Conservation (phyloP, 441 rosid species). For the Populus hybrid region DNA sequence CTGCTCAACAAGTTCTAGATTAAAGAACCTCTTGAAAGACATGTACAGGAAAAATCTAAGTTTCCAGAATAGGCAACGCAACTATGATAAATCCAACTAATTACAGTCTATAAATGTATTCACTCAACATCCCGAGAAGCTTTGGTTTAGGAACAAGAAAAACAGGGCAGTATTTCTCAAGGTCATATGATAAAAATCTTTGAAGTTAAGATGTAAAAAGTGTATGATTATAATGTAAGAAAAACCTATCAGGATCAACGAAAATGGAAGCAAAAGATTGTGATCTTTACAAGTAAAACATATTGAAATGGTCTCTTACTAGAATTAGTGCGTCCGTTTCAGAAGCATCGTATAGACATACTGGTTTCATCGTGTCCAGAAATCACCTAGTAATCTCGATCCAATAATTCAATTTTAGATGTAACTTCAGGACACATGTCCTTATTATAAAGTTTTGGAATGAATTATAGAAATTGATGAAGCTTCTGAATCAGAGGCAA, state of each 20-base stretch:
- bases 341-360: not conserved
- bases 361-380: not conserved
- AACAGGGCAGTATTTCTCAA: not conserved
- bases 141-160: not conserved
- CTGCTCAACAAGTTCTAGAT: not conserved
- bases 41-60: not conserved
- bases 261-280: not conserved
- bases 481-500: not conserved
- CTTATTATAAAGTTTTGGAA: not conserved
- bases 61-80: not conserved
- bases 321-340: not conserved
- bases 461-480: not conserved
- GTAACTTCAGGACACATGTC: not conserved
- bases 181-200: not conserved
- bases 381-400: not conserved
- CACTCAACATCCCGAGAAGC: slow-evolving; percentile 11
- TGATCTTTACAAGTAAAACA: not conserved
- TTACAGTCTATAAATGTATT: not conserved
- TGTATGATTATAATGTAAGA: not conserved
- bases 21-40: not conserved
- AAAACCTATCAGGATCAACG: not conserved
- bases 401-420: not conserved
- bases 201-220: not conserved
- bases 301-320: not conserved
- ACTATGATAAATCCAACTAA: not conserved